Evolutionary conservation across 345 rosid genomes (phyloP).

Genomic region (Adansonia digitata): DNA sequence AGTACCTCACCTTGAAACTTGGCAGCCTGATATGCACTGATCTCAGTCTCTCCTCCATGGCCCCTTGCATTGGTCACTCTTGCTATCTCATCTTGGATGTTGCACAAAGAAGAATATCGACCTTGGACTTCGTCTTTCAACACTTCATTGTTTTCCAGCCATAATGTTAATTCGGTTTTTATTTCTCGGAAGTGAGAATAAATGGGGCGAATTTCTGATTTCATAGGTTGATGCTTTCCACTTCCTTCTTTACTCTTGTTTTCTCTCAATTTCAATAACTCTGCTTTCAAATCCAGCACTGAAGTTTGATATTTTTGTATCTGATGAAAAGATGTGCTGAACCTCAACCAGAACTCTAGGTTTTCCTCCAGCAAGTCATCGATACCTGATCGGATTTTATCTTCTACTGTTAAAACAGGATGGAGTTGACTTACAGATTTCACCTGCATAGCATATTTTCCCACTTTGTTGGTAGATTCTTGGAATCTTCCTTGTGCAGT

Average conservation of each 20-base stretch:
- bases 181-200: constrained; percentile 73
- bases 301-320: constrained; percentile 64
- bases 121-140: constrained; percentile 67
- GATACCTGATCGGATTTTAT: constrained; percentile 61
- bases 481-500: constrained; percentile 14
- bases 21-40: constrained; percentile 62
- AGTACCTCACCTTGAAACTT: constrained; percentile 82
- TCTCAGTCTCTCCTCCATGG: constrained; percentile 35
- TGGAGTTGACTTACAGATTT: constrained; percentile 1
- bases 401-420: constrained; percentile 41
- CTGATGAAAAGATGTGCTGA: constrained; percentile 77
- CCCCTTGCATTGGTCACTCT: constrained; percentile 29
- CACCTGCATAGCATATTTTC: constrained; percentile 17
- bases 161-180: constrained; percentile 61
- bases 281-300: constrained; percentile 57
- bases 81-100: constrained; percentile 63
- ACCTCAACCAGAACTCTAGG: constrained; percentile 91
- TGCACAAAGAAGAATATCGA: constrained; percentile 46
- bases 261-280: constrained; percentile 37
- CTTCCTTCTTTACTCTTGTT: constrained; percentile 33
- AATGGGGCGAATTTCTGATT: constrained; percentile 59
- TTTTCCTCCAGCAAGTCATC: constrained; percentile 79
- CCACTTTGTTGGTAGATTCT: constrained; percentile 23
- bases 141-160: constrained; percentile 68
- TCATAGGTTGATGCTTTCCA: constrained; percentile 14